phyloP scores from a whole-genome alignment of 2,329 filamentous ascomycete genomes.

The Alternaria brassicicola region DNA sequence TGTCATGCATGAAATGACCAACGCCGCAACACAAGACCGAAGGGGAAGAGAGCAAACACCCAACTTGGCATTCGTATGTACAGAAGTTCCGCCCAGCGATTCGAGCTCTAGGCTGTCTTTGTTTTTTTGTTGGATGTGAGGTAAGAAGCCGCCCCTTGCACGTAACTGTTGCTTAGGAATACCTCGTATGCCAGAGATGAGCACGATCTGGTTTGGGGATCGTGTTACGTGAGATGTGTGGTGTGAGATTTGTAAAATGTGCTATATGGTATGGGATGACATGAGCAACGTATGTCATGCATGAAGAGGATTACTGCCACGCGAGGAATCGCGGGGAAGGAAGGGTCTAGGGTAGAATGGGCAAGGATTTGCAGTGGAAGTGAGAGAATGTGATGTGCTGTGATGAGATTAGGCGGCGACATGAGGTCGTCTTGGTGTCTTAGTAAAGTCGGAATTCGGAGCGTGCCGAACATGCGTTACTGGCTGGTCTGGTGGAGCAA shows the following conservation, averaged over 20 bases:
- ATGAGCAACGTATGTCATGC: not conserved
- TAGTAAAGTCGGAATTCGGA: not conserved
- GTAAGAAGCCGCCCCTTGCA: not conserved
- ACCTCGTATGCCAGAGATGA: not conserved
- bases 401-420: slow-evolving; percentile 1
- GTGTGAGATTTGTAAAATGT: not conserved
- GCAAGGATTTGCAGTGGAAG: not conserved
- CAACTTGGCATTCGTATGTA: not conserved
- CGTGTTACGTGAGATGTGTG: not conserved
- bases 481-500: not conserved
- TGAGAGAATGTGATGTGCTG: not conserved
- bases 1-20: not conserved
- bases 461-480: slow-evolving; percentile 2
- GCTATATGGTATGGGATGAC: not conserved
- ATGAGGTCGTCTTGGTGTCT: not conserved
- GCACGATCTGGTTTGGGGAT: not conserved
- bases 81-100: not conserved
- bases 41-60: not conserved
- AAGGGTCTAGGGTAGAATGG: not conserved
- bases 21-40: not conserved
- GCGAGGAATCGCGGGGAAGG: slow-evolving; percentile 1
- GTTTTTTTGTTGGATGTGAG: not conserved
- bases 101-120: not conserved
- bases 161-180: not conserved
- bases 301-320: not conserved